A percentile compares a stretch with the other conserved stretches of the same genome.
phyloP scores from a whole-genome alignment of 495 filamentous ascomycete species.

The Hypoxylon trugodes region DNA sequence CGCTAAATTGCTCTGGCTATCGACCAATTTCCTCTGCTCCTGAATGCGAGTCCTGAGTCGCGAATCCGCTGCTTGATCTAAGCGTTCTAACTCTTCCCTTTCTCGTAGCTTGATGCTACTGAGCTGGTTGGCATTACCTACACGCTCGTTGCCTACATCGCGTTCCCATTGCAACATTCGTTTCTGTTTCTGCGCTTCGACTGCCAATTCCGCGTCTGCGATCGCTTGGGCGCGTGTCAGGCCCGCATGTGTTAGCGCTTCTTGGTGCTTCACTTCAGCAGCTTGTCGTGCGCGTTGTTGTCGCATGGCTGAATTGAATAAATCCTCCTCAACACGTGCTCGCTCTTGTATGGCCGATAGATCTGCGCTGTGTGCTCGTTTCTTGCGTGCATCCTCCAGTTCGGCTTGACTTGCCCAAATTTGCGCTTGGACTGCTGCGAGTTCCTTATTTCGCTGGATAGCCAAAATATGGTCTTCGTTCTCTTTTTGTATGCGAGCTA shows the following conservation, averaged over 20 bases:
- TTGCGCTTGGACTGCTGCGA: slow-evolving; percentile 53
- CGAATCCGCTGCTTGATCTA: slow-evolving; percentile 49
- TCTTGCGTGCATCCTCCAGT: slow-evolving; percentile 53
- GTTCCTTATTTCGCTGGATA: slow-evolving; percentile 51
- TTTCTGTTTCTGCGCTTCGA: slow-evolving; percentile 47
- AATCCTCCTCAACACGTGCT: slow-evolving; percentile 48
- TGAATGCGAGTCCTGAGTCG: slow-evolving; percentile 46
- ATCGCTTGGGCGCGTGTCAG: slow-evolving; percentile 49
- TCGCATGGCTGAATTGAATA: slow-evolving; percentile 43
- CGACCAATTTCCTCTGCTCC: slow-evolving; percentile 57
- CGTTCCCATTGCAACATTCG: slow-evolving; percentile 50
- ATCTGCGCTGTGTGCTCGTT: slow-evolving; percentile 37
- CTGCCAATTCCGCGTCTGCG: slow-evolving; percentile 50
- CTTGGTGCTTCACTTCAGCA: slow-evolving; percentile 49
- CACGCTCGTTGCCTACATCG: slow-evolving; percentile 43
- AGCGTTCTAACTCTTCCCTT: slow-evolving; percentile 51
- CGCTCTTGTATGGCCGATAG: slow-evolving; percentile 42
- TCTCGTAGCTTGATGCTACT: slow-evolving; percentile 52
- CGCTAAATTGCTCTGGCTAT: slow-evolving; percentile 54
- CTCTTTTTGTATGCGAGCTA: slow-evolving; percentile 48
- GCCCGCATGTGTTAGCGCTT: slow-evolving; percentile 49
- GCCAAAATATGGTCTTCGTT: slow-evolving; percentile 48
- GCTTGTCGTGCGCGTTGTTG: slow-evolving; percentile 43
- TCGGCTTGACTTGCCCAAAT: slow-evolving; percentile 54
- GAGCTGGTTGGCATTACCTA: slow-evolving; percentile 49